These are phyloP conservation scores for Pachyrhizus erosus DNA, from an alignment of 306 rosid species.

Conservation along the genomic window DNA sequence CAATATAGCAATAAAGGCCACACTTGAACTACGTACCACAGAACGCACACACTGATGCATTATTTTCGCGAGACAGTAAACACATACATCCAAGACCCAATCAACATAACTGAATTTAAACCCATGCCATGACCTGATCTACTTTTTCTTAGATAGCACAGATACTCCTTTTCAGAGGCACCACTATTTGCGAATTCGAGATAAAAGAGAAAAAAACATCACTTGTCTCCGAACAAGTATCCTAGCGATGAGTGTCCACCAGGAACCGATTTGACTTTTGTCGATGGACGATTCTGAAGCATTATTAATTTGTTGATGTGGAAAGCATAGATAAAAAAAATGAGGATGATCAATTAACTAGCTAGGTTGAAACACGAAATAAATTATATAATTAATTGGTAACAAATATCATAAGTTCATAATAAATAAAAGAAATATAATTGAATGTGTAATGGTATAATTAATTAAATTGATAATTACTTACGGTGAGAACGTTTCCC, in stretches of 20 bases:
- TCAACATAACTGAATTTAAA: neutral
- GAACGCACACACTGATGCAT: slow-evolving; percentile 15
- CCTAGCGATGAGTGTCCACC: slow-evolving; percentile 86
- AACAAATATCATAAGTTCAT: too few relatives aligned
- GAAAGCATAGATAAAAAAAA: neutral
- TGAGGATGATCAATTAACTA: neutral
- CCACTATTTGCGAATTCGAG: neutral
- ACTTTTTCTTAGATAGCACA: neutral
- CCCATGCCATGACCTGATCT: neutral
- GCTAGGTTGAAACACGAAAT: too few relatives aligned
- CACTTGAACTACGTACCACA: neutral
- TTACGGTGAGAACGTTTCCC: slow-evolving; percentile 64
- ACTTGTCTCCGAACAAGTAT: slow-evolving; percentile 85
- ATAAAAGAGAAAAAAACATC: slow-evolving; percentile 22
- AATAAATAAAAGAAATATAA: too few relatives aligned
- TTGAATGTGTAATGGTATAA: neutral
- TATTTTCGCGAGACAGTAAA: neutral
- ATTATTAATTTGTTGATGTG: neutral
- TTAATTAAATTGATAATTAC: neutral
- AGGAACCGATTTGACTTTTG: slow-evolving; percentile 75
- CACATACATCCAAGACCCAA: neutral
- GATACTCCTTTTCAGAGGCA: neutral
- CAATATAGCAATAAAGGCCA: neutral
- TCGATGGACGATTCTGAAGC: slow-evolving; percentile 77
- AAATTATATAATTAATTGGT: too few relatives aligned